Conservation (phyloP, 2,329 filamentous ascomycete species). For the Blastomyces silverae region DNA sequence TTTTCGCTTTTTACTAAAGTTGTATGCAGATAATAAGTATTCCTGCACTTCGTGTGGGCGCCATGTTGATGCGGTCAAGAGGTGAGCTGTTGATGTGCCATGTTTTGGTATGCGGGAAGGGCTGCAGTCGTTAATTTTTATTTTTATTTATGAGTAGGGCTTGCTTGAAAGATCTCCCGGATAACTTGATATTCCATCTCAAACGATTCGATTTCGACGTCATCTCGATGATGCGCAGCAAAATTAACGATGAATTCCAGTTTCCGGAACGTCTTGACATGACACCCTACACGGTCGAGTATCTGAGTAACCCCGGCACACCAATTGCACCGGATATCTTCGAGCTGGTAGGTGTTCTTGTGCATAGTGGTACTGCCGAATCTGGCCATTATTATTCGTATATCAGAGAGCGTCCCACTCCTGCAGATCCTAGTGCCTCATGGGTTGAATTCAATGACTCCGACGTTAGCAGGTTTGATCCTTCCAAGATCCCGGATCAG, state of each 20-base stretch:
- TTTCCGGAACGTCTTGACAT: conserved; percentile 82
- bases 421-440: conserved; percentile 39
- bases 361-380: conserved; percentile 87
- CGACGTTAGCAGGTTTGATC: conserved; percentile 69
- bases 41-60: conserved; percentile 85
- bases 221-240: conserved; percentile 67
- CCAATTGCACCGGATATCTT: conserved; percentile 65
- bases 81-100: conserved; percentile 41
- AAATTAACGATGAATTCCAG: conserved; percentile 91
- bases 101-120: neutral
- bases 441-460: conserved; percentile 97
- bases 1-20: conserved; percentile 24
- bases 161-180: conserved; percentile 84
- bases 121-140: neutral
- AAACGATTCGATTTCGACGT: conserved; percentile 54
- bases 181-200: conserved; percentile 91
- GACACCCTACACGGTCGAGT: conserved; percentile 80
- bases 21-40: conserved; percentile 77
- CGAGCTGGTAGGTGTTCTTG: conserved; percentile 87
- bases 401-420: conserved; percentile 67
- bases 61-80: conserved; percentile 88
- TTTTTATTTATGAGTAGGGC: conserved; percentile 48
- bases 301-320: conserved; percentile 59
- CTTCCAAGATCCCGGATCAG: conserved; percentile 61
- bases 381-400: conserved; percentile 98